phyloP scores from a whole-genome alignment of 495 filamentous ascomycete species.

The Xylaria grammica region DNA sequence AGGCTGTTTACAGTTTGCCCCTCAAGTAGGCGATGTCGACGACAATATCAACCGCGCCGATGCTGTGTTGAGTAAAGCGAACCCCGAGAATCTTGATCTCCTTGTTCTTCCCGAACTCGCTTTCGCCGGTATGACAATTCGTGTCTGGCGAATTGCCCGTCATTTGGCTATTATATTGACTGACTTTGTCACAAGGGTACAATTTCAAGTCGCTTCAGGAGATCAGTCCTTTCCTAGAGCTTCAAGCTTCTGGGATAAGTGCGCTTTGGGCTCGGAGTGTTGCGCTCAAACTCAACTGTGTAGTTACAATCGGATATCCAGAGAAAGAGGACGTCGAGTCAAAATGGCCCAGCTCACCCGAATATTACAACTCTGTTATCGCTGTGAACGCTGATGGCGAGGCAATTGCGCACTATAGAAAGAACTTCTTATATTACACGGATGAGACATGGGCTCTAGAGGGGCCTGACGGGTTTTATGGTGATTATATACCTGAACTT shows the following conservation, averaged over 20 bases:
- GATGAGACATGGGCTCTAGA: slow-evolving; percentile 92
- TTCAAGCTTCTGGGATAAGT: slow-evolving; percentile 71
- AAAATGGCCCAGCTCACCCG: slow-evolving; percentile 47
- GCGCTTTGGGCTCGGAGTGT: slow-evolving; percentile 79
- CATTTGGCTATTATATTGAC: background rate
- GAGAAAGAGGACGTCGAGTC: slow-evolving; percentile 63
- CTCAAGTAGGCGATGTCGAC: slow-evolving; percentile 74
- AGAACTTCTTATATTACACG: slow-evolving; percentile 86
- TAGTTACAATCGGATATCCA: slow-evolving; percentile 89
- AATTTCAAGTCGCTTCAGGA: slow-evolving; percentile 82
- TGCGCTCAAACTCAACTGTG: slow-evolving; percentile 73
- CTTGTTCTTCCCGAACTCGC: slow-evolving; percentile 88
- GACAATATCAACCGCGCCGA: slow-evolving; percentile 79
- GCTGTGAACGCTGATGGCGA: slow-evolving; percentile 75
- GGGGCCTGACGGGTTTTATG: slow-evolving; percentile 66
- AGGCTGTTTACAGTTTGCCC: slow-evolving; percentile 79
- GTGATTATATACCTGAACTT: slow-evolving; percentile 53
- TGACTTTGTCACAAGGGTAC: slow-evolving; percentile 65
- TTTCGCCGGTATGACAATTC: slow-evolving; percentile 68
- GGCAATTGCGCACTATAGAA: slow-evolving; percentile 83
- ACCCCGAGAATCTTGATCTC: slow-evolving; percentile 63
- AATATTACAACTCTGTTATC: slow-evolving; percentile 83
- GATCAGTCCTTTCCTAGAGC: slow-evolving; percentile 83
- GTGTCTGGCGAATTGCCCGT: background rate
- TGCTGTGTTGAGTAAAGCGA: slow-evolving; percentile 64